Evolutionary conservation across 305 asterid genomes (phyloP).

Genomic region (Rubia peregrina): DNA sequence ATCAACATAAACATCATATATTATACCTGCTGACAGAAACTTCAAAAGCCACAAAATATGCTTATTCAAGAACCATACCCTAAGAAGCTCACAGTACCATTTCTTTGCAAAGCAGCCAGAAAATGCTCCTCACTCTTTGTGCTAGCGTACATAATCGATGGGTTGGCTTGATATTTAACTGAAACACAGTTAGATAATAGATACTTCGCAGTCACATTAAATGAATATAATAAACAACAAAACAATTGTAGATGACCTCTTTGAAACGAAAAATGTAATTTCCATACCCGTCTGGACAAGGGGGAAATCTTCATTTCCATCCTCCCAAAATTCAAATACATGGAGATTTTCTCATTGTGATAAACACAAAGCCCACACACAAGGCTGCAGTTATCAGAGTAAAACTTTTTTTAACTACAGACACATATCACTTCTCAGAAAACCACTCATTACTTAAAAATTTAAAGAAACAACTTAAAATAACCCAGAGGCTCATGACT

Average conservation of each 20-base stretch:
- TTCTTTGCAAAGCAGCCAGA: constrained; percentile 71
- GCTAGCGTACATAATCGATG: constrained; percentile 76
- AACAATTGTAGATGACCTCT: background rate
- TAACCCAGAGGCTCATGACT: background rate
- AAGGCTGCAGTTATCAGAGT: constrained; percentile 5
- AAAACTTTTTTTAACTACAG: background rate
- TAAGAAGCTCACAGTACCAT: constrained; percentile 34
- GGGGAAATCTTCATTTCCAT: constrained; percentile 55
- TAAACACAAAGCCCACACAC: background rate
- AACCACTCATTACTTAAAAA: background rate
- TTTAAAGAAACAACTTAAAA: background rate
- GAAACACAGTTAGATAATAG: constrained; percentile 23
- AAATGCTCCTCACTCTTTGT: constrained; percentile 82
- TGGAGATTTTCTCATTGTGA: constrained; percentile 30
- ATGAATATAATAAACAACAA: constrained; percentile 10
- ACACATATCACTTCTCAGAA: constrained; percentile 3
- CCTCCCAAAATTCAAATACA: constrained; percentile 89
- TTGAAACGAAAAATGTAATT: background rate
- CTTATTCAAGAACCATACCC: no score
- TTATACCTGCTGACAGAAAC: constrained; percentile 5
- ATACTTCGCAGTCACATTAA: constrained; percentile 14
- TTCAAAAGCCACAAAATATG: constrained; percentile 1
- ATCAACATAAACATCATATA: background rate
- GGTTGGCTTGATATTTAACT: constrained; percentile 91
- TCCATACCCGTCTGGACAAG: constrained; percentile 74